A percentile compares a stretch with the other conserved stretches of the same genome.
phyloP scores from a whole-genome alignment of 1,139 yeast genomes.

The Hansenula lynferdii region DNA sequence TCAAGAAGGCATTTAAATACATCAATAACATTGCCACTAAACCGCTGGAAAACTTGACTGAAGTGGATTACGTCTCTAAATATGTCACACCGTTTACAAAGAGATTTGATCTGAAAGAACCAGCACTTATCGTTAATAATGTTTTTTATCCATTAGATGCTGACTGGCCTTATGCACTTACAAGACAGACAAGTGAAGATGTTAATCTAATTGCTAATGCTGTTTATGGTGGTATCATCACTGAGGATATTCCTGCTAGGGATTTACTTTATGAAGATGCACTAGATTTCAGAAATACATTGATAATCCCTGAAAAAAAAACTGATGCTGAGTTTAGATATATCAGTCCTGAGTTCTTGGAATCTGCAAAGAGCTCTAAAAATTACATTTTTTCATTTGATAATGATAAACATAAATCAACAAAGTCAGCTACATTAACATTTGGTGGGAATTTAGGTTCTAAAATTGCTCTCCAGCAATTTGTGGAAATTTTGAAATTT shows the following conservation, averaged over 20 bases:
- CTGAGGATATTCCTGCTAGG: slow-evolving; percentile 23
- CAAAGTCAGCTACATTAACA: slow-evolving; percentile 38
- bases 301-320: slow-evolving; percentile 30
- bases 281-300: slow-evolving; percentile 26
- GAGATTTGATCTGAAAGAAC: slow-evolving; percentile 39
- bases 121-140: slow-evolving; percentile 71
- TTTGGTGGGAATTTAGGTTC: slow-evolving; percentile 51
- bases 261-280: slow-evolving; percentile 16
- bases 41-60: slow-evolving; percentile 15
- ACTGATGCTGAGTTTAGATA: slow-evolving; percentile 29
- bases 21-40: slow-evolving; percentile 9
- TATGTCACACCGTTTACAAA: slow-evolving; percentile 26
- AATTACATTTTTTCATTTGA: slow-evolving; percentile 16
- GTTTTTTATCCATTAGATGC: slow-evolving; percentile 42
- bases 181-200: slow-evolving; percentile 33
- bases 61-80: slow-evolving; percentile 20
- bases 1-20: slow-evolving; percentile 11
- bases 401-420: slow-evolving; percentile 12
- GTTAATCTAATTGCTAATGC: slow-evolving; percentile 20
- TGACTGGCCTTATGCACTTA: slow-evolving; percentile 35
- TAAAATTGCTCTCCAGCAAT: slow-evolving; percentile 34
- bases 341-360: slow-evolving; percentile 29
- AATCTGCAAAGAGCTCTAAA: slow-evolving; percentile 15
- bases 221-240: slow-evolving; percentile 27
- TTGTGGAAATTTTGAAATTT: slow-evolving; percentile 32